phyloP scores from a whole-genome alignment of 768 basidiomycete genomes.

The Mycena rebaudengoi region DNA sequence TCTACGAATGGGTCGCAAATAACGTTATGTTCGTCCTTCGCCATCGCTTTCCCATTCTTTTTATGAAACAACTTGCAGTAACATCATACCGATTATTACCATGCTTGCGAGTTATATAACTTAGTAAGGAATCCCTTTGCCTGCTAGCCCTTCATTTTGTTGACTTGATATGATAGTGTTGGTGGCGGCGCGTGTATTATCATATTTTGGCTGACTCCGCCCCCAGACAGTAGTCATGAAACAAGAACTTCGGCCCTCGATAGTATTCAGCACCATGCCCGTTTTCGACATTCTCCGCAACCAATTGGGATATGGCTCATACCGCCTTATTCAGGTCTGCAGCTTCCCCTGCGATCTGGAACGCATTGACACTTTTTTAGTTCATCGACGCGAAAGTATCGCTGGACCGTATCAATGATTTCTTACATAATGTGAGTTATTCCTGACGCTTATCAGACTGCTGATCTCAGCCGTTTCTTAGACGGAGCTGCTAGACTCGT shows the following conservation, averaged over 20 bases:
- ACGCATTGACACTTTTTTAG: too few relatives aligned
- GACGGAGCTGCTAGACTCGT: slow-evolving; percentile 29
- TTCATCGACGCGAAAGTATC: slow-evolving; percentile 65
- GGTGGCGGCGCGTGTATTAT: background rate
- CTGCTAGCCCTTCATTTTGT: too few relatives aligned
- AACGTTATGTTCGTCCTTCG: slow-evolving; percentile 48
- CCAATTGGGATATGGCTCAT: slow-evolving; percentile 54
- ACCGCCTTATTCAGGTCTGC: slow-evolving; percentile 36
- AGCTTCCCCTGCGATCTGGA: too few relatives aligned
- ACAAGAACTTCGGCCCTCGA: slow-evolving; percentile 49
- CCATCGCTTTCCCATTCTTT: background rate
- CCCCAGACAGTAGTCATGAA: slow-evolving; percentile 50
- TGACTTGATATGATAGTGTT: background rate
- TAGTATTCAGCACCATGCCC: slow-evolving; percentile 58
- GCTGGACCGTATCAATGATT: slow-evolving; percentile 59
- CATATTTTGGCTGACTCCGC: background rate
- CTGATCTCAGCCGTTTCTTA: background rate
- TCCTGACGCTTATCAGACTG: background rate
- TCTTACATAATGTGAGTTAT: slow-evolving; percentile 46
- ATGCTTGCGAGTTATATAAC: slow-evolving; percentile 73
- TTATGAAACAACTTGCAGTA: slow-evolving; percentile 45
- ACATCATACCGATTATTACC: slow-evolving; percentile 64
- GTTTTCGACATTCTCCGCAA: slow-evolving; percentile 72
- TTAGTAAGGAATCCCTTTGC: slow-evolving; percentile 30
- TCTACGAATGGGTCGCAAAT: slow-evolving; percentile 58